These are phyloP conservation scores for Aulographum hederae DNA, from an alignment of 2,329 filamentous ascomycete genomes.

Conservation along the genomic window DNA sequence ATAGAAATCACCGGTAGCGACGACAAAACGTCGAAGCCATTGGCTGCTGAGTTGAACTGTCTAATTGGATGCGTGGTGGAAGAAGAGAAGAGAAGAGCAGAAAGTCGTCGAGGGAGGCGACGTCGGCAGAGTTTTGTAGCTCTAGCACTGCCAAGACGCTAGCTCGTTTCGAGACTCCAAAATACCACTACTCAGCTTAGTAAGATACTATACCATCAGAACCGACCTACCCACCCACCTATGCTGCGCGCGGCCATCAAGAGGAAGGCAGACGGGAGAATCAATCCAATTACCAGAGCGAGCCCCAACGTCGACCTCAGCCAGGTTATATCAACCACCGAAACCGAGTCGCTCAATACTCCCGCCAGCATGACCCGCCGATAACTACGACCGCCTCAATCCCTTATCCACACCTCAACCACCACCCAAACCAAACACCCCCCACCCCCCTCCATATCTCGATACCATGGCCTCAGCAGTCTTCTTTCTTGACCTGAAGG, in stretches of 20 bases:
- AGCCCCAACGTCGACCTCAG: no score
- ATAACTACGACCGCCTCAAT: neutral
- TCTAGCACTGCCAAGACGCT: neutral
- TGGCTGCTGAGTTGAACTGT: conserved; percentile 62
- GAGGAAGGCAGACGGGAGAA: no score
- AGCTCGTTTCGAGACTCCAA: neutral
- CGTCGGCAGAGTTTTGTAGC: neutral
- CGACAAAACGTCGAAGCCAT: conserved; percentile 27
- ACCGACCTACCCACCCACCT: neutral
- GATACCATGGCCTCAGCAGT: conserved; percentile 79
- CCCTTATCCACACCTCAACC: neutral
- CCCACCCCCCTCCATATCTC: neutral
- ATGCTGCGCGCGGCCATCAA: no score
- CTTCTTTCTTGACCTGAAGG: conserved; percentile 98
- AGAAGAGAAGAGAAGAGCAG: conserved; percentile 16
- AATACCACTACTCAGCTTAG: neutral
- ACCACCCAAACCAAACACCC: neutral
- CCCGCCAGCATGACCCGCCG: neutral
- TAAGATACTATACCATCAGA: neutral
- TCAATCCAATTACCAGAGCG: no score
- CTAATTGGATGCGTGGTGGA: conserved; percentile 52
- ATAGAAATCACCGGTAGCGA: conserved; percentile 27
- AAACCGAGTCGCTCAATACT: neutral
- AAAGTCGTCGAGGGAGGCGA: neutral
- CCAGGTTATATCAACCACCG: neutral